Percentiles rank a stretch among this genome's conserved stretches.
These are phyloP conservation scores for Colletotrichum sp. DNA, from an alignment of 2,329 filamentous ascomycete genomes.

Conservation along the genomic window DNA sequence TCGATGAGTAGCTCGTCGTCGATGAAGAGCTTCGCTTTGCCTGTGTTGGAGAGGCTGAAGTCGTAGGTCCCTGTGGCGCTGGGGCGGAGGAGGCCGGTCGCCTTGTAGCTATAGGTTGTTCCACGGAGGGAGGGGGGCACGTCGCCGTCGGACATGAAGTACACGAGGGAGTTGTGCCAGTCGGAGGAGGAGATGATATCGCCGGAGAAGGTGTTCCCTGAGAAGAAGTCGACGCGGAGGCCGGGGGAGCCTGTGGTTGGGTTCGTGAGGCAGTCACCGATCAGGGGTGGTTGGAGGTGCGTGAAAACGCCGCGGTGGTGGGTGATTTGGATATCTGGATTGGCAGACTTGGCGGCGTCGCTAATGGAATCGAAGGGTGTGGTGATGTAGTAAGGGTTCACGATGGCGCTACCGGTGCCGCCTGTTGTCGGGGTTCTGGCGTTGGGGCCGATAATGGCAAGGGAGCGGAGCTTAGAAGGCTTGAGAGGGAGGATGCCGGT, in stretches of 20 bases:
- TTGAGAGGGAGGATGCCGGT: conserved; percentile 60
- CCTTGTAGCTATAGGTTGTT: conserved; percentile 30
- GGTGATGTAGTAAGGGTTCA: conserved; percentile 24
- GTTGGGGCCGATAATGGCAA: conserved; percentile 25
- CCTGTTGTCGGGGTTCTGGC: conserved; percentile 21
- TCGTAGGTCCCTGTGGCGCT: conserved; percentile 29
- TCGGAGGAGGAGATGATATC: conserved; percentile 4
- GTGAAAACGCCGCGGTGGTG: conserved; percentile 15
- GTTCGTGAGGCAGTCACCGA: background rate
- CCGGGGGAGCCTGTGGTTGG: background rate
- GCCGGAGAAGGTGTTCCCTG: conserved; percentile 17
- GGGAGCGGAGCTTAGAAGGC: background rate
- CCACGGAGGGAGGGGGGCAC: conserved; percentile 22
- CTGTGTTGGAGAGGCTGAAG: conserved; percentile 28
- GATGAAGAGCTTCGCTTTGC: conserved; percentile 25
- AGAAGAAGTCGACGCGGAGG: conserved; percentile 22
- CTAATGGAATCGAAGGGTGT: conserved; percentile 16
- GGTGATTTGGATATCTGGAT: conserved; percentile 8
- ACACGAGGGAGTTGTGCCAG: conserved; percentile 23
- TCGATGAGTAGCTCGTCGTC: conserved; percentile 48
- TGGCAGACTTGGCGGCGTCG: background rate
- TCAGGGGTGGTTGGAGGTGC: conserved; percentile 18
- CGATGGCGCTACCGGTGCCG: conserved; percentile 26
- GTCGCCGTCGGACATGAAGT: conserved; percentile 26
- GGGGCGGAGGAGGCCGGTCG: conserved; percentile 29